Evolutionary conservation across 2,329 filamentous ascomycete genomes (phyloP), one percentile per base, ranked within the genome.

Genomic region (Helicocarpus griseus): DNA sequence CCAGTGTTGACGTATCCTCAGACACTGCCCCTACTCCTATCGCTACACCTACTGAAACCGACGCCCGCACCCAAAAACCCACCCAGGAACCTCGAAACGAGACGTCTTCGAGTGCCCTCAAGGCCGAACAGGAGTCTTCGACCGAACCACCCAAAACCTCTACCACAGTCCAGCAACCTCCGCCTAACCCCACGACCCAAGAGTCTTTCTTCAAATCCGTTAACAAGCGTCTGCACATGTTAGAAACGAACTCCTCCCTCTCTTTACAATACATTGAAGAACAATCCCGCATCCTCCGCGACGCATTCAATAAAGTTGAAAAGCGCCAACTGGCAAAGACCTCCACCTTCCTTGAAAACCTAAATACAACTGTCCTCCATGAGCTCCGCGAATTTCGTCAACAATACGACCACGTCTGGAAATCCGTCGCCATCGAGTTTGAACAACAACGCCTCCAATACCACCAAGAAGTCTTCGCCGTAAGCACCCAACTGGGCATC

Each of bases 151-250:
- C 46, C 13, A 53, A 49, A 43, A 19, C 72, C 75, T 1, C 65
- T 76, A 5, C 68, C 77, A 2, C 70, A 85, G 22, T 44, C 21
- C 47, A 49, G n/a, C 71, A 76, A 1, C 65, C 76, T 6, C 68
- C 77, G 1, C 69, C 85, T 1, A 80, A 82, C 0, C 90, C 91
- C 2, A 89, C 90, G 0, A 93, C 94, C 1, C 93, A 98, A 67
- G 93, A 98, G 65, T 93, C 87, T 1, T 97, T 98, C 69, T 98
- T 96, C 78, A 97, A 97, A 67, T 88, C 89, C 3, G 85, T 97
- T 7, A 89, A 90, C 56, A 97, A 97, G 68, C 87, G 93, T 1
- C 77, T 98, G 4, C 87, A 91, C 57, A 83, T 90, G 60, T 82
- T 97, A 6, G 93, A 98, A 68, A 81, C 87, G 14, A 98, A 97